Base-by-base conservation (phyloP, 176 grass and related monocot genomes). In the Hsuehochloa calcarea region DNA sequence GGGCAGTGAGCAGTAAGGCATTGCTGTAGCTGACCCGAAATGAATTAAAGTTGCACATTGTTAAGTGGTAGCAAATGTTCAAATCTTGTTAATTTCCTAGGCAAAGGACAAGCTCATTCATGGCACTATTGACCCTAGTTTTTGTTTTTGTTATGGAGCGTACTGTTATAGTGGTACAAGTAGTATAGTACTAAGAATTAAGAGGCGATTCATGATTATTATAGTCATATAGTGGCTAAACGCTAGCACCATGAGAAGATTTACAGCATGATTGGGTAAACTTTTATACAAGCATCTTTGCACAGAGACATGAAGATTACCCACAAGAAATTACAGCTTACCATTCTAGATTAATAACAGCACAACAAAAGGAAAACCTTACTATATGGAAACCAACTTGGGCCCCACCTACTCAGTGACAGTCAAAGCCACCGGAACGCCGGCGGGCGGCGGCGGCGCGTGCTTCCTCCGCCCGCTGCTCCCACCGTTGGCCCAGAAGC, bases 401-500 rank as follows among this genome's bases (percentile, higher is more conserved):
- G 72, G 46, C 46, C 56, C 44, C 44, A n/a, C 81, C 56, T n/a
- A 20, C 10, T 84, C 89, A 91, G 61, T 91, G 85, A 13, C 89
- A 80, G 89, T 45, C 85, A 87, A 80, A 5, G 80, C 85, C 80
- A 87, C 50, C 69, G 74, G 41, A 40, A 39, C 38, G 12, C 69
- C 82, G 27, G 69, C 61, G 39, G 23, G 1, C 20, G 72, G 6
- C 39, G 72, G 16, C 56, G 58, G 50, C 26, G 80, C 85, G 66
- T 84, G 87, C 71, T 81, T 74, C 65, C 86, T 84, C 46, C 92
- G 86, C 40, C 89, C 90, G 60, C 89, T 89, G 77, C 88, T 79
- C 64, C 87, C 88, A 47, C 91, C 84, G 86, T 90, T 89, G 47
- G 84, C 91, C 94, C 94, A 96, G 84, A 93, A 96, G 84, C 94